Base-by-base conservation (phyloP, 2,329 filamentous ascomycete species). In the Arthrobotrys iridis region DNA sequence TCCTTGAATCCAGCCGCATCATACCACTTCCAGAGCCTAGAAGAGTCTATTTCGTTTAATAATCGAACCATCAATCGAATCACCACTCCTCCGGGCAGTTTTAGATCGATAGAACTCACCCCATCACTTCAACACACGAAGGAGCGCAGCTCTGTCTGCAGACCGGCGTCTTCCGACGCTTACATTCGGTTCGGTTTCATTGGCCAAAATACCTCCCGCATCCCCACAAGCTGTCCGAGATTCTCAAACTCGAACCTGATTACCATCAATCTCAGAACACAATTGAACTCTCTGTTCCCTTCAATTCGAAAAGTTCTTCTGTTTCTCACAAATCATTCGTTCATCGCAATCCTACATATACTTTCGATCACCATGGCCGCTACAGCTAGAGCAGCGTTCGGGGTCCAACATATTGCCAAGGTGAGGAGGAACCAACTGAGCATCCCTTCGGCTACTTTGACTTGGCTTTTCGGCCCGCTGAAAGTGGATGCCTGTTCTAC, bases 351-450 rank as follows among this genome's bases (percentile, higher is more conserved):
- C 10, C n/a, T 33, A 5, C 2, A 18, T n/a, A 30, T 26, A n/a
- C n/a, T n/a, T n/a, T n/a, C 22, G 50, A 33, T 30, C 37, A 46
- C 24, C 45, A 75, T 75, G 71, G 30, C 62, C 11, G 70, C 48
- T 11, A 57, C 57, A 7, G 45, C 71, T 5, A 63, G 71, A 75
- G 71, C 71, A 2, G 71, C 71, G 15, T 75, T 68, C 30, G 71
- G 71, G 22, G 71, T 75, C 26, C 55, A 68, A 28, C 71, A 75
- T 58, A 62, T 75, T 41, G 71, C 71, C 71, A 75, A 68, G 71
- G 71, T 75, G 20, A 68, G 63, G 2, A 28, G 24, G 33, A 37
- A 1, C 20, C 18, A 20, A 37, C n/a, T 5, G 7, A 10, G 4
- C 2, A 22, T 26, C 22, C 24, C 10, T 22, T 46, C 55, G 26